phyloP scores from a whole-genome alignment of 2,329 filamentous ascomycete species.

The Ceratocystis smalleyi region DNA sequence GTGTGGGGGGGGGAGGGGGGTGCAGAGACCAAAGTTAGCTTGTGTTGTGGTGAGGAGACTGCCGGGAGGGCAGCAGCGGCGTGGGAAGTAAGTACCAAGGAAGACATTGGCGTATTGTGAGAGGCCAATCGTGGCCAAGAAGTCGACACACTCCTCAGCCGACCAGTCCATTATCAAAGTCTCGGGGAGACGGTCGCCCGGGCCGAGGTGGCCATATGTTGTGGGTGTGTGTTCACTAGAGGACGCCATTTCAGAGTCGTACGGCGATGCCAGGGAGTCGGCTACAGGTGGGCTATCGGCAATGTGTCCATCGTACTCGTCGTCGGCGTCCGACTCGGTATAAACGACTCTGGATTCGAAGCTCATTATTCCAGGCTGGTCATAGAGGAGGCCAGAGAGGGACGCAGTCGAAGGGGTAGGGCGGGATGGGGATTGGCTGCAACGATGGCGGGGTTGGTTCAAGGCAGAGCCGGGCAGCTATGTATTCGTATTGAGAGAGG shows the following conservation, averaged over 20 bases:
- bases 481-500: not conserved
- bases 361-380: constrained; percentile 30
- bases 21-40: not conserved
- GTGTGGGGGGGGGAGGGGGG: constrained; percentile 14
- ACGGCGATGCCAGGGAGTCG: constrained; percentile 54
- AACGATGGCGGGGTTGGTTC: not conserved
- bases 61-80: too few species aligned
- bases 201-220: constrained; percentile 53
- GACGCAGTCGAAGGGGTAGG: not conserved
- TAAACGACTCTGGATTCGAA: constrained; percentile 54
- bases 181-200: constrained; percentile 52
- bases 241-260: constrained; percentile 55
- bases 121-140: constrained; percentile 63
- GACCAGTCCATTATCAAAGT: constrained; percentile 69
- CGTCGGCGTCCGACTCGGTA: constrained; percentile 66
- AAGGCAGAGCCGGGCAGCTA: not conserved
- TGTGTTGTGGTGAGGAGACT: not conserved
- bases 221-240: constrained; percentile 63
- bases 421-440: not conserved
- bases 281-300: constrained; percentile 51
- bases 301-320: constrained; percentile 65
- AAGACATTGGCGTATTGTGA: constrained; percentile 71
- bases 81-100: constrained; percentile 42
- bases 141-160: constrained; percentile 79
- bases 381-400: not conserved